A percentile compares a stretch with the other conserved stretches of the same genome.
phyloP scores from a whole-genome alignment of 2,329 filamentous ascomycete genomes.

The Nigrospora sphaerica region DNA sequence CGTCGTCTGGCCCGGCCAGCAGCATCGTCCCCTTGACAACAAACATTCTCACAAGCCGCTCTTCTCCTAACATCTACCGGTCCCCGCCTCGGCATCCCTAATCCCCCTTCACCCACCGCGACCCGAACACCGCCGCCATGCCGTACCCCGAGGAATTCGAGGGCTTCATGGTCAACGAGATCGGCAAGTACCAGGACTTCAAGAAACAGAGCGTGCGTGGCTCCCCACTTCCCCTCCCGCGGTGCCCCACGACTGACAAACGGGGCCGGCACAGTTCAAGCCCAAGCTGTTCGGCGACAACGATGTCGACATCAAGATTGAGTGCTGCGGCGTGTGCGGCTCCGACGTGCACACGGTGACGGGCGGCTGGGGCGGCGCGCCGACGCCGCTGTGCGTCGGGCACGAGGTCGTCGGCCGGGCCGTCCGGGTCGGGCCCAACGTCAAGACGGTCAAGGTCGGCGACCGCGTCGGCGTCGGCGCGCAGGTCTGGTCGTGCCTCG shows the following conservation, averaged over 20 bases:
- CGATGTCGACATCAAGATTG: conserved; percentile 63
- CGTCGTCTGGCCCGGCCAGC: no score
- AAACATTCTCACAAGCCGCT: no score
- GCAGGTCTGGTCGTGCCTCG: conserved; percentile 50
- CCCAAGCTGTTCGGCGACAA: conserved; percentile 32
- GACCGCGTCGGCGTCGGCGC: conserved; percentile 60
- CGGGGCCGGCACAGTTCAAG: conserved; percentile 14
- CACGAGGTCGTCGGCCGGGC: conserved; percentile 54
- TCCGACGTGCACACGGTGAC: conserved; percentile 39
- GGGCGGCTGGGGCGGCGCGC: conserved; percentile 23
- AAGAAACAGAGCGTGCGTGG: conserved; percentile 19
- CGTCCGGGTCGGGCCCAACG: conserved; percentile 27
- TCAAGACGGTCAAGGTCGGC: conserved; percentile 46
- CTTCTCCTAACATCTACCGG: no score
- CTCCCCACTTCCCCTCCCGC: no score
- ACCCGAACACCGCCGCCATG: conserved; percentile 8
- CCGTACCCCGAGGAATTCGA: conserved; percentile 21
- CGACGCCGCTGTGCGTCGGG: conserved; percentile 42
- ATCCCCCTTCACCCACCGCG: no score
- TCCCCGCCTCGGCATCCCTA: no score
- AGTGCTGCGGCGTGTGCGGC: conserved; percentile 54
- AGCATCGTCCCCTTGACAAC: no score
- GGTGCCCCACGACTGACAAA: background rate
- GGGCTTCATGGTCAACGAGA: conserved; percentile 22
- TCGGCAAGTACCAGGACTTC: conserved; percentile 20